Evolutionary conservation across 2,329 filamentous ascomycete species (phyloP).

Genomic region (Rutstroemia sp.): DNA sequence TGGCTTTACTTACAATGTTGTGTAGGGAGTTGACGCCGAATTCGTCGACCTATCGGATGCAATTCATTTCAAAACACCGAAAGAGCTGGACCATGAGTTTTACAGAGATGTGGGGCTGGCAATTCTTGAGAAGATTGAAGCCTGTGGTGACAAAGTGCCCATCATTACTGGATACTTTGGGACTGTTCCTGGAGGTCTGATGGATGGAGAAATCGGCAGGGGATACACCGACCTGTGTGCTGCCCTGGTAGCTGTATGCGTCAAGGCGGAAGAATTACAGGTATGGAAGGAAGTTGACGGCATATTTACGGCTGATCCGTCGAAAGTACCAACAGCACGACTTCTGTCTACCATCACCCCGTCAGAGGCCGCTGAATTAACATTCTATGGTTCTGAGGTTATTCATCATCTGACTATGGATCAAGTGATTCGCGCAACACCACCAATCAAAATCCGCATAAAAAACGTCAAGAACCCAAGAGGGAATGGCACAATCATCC

Average conservation of each 20-base stretch:
- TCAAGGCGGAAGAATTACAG: conserved; percentile 83
- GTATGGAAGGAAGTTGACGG: conserved; percentile 99
- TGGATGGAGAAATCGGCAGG: conserved; percentile 82
- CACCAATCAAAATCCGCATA: conserved; percentile 77
- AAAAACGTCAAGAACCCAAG: conserved; percentile 87
- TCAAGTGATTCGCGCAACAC: conserved; percentile 75
- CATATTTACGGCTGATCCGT: conserved; percentile 77
- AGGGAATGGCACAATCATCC: conserved; percentile 71
- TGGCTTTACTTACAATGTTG: conserved; percentile 5
- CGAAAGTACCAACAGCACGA: conserved; percentile 86
- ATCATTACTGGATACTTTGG: conserved; percentile 94
- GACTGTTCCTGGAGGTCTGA: conserved; percentile 79
- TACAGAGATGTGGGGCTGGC: conserved; percentile 57
- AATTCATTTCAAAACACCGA: conserved; percentile 56
- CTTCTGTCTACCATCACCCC: conserved; percentile 86
- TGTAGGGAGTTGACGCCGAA: conserved; percentile 68
- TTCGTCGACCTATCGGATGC: conserved; percentile 86
- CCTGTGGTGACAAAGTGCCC: conserved; percentile 61
- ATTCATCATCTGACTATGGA: conserved; percentile 99
- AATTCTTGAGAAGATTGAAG: conserved; percentile 56
- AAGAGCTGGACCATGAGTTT: conserved; percentile 58
- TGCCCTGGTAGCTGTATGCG: conserved; percentile 80
- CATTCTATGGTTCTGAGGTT: conserved; percentile 90
- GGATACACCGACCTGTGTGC: conserved; percentile 97
- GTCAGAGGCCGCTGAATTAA: conserved; percentile 90